Base-by-base conservation (phyloP, 2,329 filamentous ascomycete genomes). In the Calonectria naviculata region DNA sequence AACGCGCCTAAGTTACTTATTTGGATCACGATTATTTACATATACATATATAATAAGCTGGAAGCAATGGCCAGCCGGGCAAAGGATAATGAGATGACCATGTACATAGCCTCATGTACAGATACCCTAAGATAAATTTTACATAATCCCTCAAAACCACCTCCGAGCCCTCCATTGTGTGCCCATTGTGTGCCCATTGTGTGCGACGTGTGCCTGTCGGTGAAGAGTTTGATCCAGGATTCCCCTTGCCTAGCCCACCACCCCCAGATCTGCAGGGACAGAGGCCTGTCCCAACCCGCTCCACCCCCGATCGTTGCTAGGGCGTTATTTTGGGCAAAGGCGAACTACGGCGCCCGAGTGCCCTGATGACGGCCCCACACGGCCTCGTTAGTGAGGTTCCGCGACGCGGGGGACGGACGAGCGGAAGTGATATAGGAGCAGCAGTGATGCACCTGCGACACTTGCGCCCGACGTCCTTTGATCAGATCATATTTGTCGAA, bases 61-160 rank as follows among this genome's bases (percentile, higher is more conserved):
- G 71, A 61, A 66, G 52, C 68, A 56, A 67, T 71, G 36, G 56
- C 70, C 65, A 61, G 70, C 65, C n/a, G n/a, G n/a, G 41, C 68
- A 38, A 68, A 56, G 64, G 61, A 67, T 73, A 74, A 74, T 73
- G 67, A 71, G 70, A 73, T 73, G 73, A 74, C 65, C 58, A 73
- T 56, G 52, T 38, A 56, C 41, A 44, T 44, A 42, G 15, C 15
- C 19, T 68, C 52, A 44, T 44, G 60, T 38, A 58, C 52, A 62
- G 63, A 68, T 61, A 68, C 69, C 56, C 44, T 28, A 61, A 36
- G 24, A 49, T 31, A 46, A 65, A 54, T 21, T 24, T 34, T 44
- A n/a, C 10, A 15, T 47, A 47, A 26, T 17, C 38, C 21, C 46
- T 21, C 29, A 38, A 42, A 41, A 61, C 13, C 9, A 9, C 24